A percentile compares a stretch with the other conserved stretches of the same genome.
Conservation (phyloP, 2,329 filamentous ascomycete genomes). For the Microdochium trichocladiopsis region DNA sequence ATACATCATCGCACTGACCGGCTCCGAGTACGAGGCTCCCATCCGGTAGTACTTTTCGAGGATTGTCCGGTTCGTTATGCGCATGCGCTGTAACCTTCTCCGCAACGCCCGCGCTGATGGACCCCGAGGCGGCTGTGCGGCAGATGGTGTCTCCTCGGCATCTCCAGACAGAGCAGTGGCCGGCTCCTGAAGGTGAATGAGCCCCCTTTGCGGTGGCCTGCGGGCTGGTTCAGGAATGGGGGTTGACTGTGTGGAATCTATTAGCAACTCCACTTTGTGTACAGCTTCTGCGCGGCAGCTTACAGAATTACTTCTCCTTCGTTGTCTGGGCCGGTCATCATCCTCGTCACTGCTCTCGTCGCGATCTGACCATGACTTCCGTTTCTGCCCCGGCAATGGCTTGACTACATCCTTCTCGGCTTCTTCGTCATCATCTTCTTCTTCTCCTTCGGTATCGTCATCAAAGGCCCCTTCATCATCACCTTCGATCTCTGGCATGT, state of each 20-base stretch:
- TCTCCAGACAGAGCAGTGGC: conserved; percentile 40
- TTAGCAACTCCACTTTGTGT: conserved; percentile 30
- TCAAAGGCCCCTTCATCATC: conserved; percentile 56
- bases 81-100: conserved; percentile 65
- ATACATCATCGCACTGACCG: conserved; percentile 90
- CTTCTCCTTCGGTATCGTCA: conserved; percentile 48
- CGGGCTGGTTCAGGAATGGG: conserved; percentile 60
- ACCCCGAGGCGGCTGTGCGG: conserved; percentile 49
- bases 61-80: conserved; percentile 68
- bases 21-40: conserved; percentile 88
- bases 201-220: conserved; percentile 51
- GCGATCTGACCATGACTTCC: conserved; percentile 71
- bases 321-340: conserved; percentile 68
- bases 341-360: conserved; percentile 67
- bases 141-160: conserved; percentile 46
- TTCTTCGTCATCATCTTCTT: conserved; percentile 48
- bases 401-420: conserved; percentile 2
- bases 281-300: conserved; percentile 16
- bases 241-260: conserved; percentile 43
- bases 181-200: conserved; percentile 47
- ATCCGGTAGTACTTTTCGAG: conserved; percentile 78
- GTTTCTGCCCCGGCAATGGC: conserved; percentile 53
- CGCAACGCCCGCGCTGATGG: conserved; percentile 68
- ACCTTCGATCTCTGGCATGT: conserved; percentile 87
- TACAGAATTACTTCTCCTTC: conserved; percentile 84